phyloP scores from a whole-genome alignment of 495 filamentous ascomycete species.

The Xylaria acuta region DNA sequence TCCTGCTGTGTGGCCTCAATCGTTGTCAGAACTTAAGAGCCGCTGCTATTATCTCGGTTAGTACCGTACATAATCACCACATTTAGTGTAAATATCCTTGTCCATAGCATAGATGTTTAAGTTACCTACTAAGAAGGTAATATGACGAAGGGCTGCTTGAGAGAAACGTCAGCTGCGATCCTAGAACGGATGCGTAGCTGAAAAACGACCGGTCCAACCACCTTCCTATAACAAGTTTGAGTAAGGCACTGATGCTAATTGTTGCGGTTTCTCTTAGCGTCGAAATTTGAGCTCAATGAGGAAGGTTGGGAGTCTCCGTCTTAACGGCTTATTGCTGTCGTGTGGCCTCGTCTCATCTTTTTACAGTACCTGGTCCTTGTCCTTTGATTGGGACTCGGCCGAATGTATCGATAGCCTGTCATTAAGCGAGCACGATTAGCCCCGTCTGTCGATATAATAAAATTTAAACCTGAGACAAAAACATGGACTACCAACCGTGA shows the following conservation, averaged over 20 bases:
- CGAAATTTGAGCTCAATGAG: neutral
- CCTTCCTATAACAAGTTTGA: neutral
- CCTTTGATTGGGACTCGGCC: neutral
- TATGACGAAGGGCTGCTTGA: neutral
- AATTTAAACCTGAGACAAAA: neutral
- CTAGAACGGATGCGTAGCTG: neutral
- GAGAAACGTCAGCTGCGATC: neutral
- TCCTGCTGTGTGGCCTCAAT: neutral
- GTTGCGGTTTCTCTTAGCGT: neutral
- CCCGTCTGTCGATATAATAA: neutral
- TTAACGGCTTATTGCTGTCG: neutral
- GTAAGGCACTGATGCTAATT: neutral
- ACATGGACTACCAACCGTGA: neutral
- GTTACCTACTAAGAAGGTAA: neutral
- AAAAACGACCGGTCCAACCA: neutral
- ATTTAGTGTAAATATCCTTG: neutral
- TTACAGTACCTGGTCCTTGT: neutral
- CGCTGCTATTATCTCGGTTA: neutral
- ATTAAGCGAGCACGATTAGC: neutral
- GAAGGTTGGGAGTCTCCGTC: slow-evolving; percentile 4
- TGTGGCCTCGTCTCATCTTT: slow-evolving; percentile 10
- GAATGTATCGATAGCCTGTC: slow-evolving; percentile 13
- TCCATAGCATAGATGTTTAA: neutral
- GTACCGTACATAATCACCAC: neutral
- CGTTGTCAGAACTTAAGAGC: neutral